These are phyloP conservation scores for Solanum lycopersicoides DNA, from an alignment of 257 asterid genomes.

Conservation along the genomic window DNA sequence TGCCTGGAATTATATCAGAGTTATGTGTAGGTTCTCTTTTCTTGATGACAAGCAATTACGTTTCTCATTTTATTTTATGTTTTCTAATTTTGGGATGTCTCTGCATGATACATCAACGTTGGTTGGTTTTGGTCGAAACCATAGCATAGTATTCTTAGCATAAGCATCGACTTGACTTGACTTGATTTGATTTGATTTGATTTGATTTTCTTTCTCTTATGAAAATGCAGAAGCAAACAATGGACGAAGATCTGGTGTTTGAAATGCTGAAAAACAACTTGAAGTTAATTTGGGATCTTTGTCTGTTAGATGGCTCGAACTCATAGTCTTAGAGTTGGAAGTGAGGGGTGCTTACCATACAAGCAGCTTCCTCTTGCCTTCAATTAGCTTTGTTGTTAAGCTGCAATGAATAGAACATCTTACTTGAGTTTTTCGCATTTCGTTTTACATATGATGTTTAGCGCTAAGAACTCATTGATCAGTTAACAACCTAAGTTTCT, in stretches of 20 bases:
- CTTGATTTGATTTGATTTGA: not conserved
- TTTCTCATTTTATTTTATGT: not conserved
- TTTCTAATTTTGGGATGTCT: not conserved
- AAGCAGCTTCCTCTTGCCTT: not conserved
- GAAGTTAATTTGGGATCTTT: constrained; percentile 32
- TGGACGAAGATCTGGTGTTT: constrained; percentile 6
- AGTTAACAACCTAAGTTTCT: not conserved
- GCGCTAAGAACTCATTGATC: not conserved
- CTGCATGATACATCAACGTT: not conserved
- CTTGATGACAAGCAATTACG: not conserved
- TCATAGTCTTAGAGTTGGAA: not conserved
- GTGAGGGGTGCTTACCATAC: not conserved
- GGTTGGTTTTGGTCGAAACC: not conserved
- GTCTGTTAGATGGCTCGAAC: not conserved
- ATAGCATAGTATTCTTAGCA: not conserved
- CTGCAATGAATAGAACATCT: not conserved
- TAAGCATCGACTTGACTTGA: not conserved
- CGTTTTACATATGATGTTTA: not conserved
- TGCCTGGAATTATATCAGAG: constrained; percentile 23
- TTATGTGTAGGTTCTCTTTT: constrained; percentile 19
- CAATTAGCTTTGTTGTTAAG: not conserved
- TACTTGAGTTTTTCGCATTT: not conserved
- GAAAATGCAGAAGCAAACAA: constrained; percentile 24
- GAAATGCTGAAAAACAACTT: constrained; percentile 29
- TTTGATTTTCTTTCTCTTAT: not conserved